Evolutionary conservation across 2,329 filamentous ascomycete species (phyloP).

Genomic region (Knufia petricola): DNA sequence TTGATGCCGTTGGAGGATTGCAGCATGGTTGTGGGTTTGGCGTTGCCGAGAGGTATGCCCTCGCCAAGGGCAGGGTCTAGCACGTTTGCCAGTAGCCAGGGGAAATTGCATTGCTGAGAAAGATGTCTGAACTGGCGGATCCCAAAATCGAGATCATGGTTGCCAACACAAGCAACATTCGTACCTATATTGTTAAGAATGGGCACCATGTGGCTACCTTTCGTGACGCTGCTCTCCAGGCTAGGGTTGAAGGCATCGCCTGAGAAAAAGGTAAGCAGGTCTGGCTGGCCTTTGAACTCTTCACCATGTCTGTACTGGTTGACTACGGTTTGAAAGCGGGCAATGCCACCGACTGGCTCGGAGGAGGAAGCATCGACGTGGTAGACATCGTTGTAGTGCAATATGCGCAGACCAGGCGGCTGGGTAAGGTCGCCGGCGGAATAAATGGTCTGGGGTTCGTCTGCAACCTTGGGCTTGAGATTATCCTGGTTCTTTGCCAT

Average conservation of each 20-base stretch:
- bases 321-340: slow-evolving; percentile 69
- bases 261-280: slow-evolving; percentile 71
- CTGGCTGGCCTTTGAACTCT: slow-evolving; percentile 53
- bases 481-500: neutral
- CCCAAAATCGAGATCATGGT: slow-evolving; percentile 89
- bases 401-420: slow-evolving; percentile 62
- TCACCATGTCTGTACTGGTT: slow-evolving; percentile 61
- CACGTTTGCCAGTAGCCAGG: slow-evolving; percentile 71
- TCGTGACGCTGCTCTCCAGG: slow-evolving; percentile 78
- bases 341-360: slow-evolving; percentile 64
- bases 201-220: slow-evolving; percentile 78
- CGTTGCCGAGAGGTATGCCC: slow-evolving; percentile 63
- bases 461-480: neutral
- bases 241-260: slow-evolving; percentile 90
- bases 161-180: slow-evolving; percentile 73
- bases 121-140: slow-evolving; percentile 69
- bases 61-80: slow-evolving; percentile 73
- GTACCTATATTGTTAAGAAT: slow-evolving; percentile 70
- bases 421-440: slow-evolving; percentile 33
- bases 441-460: slow-evolving; percentile 11
- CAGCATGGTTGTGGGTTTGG: slow-evolving; percentile 64
- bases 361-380: slow-evolving; percentile 54
- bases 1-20: slow-evolving; percentile 76
- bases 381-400: slow-evolving; percentile 94
- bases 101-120: slow-evolving; percentile 61